These are phyloP conservation scores for Sergeia podlipaevii DNA, from an alignment of 208 protist genomes.

Conservation along the genomic window DNA sequence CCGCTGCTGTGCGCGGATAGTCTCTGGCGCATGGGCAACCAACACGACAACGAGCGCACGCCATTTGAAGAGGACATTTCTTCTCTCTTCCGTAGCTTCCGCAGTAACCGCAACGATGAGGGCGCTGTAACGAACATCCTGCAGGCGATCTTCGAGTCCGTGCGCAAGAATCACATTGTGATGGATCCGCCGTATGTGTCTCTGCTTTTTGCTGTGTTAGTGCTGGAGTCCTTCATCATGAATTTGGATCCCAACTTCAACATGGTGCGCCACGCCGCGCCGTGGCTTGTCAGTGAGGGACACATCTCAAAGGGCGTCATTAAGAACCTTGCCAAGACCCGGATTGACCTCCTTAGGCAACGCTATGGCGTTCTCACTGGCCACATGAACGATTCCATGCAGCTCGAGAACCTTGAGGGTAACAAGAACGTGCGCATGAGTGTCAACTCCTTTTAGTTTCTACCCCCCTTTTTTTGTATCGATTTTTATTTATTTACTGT, in stretches of 20 bases:
- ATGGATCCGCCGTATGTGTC: slow-evolving; percentile 90
- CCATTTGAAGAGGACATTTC: slow-evolving; percentile 47
- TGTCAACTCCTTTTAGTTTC: slow-evolving; percentile 12
- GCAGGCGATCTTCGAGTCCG: slow-evolving; percentile 80
- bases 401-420: slow-evolving; percentile 25
- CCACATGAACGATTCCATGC: slow-evolving; percentile 52
- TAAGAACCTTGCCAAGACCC: slow-evolving; percentile 74
- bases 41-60: slow-evolving; percentile 50
- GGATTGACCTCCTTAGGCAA: slow-evolving; percentile 55
- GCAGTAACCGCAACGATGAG: slow-evolving; percentile 55
- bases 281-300: slow-evolving; percentile 86
- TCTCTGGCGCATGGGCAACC: slow-evolving; percentile 62
- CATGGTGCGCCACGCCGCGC: slow-evolving; percentile 86
- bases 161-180: slow-evolving; percentile 72
- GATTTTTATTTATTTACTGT: no score
- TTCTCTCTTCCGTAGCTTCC: slow-evolving; percentile 71
- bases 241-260: slow-evolving; percentile 89
- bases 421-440: slow-evolving; percentile 44
- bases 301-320: slow-evolving; percentile 77
- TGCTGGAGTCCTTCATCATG: slow-evolving; percentile 92
- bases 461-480: neutral
- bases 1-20: slow-evolving; percentile 49
- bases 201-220: slow-evolving; percentile 87
- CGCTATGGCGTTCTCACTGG: slow-evolving; percentile 49
- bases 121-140: slow-evolving; percentile 81